Percentiles rank a stretch among this genome's conserved stretches.
Evolutionary conservation across 106 monocot species (phyloP).

Genomic region (Alisma plantagoaquatica): DNA sequence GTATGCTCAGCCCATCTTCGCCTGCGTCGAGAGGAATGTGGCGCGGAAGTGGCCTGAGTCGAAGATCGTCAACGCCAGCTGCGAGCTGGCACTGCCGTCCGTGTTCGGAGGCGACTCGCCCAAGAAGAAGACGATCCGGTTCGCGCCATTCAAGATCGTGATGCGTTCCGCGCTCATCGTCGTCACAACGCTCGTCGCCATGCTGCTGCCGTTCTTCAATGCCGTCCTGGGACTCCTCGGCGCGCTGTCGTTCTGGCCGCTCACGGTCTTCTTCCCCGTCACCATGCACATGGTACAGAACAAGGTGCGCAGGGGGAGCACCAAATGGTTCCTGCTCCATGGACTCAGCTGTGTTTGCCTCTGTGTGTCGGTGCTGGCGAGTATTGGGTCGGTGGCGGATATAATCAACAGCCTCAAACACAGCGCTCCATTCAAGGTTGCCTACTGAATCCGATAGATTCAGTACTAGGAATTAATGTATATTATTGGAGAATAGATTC

Average conservation of each 20-base stretch:
- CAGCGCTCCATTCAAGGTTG: conserved; percentile 27
- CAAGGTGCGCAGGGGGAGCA: conserved; percentile 13
- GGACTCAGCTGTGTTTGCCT: conserved; percentile 40
- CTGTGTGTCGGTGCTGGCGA: conserved; percentile 40
- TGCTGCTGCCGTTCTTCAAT: conserved; percentile 73
- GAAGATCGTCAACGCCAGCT: conserved; percentile 35
- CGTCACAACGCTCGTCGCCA: conserved; percentile 50
- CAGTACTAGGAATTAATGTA: too few relatives aligned
- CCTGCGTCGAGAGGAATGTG: conserved; percentile 26
- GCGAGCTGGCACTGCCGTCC: conserved; percentile 23
- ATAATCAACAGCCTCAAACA: conserved; percentile 47
- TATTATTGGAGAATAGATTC: too few relatives aligned
- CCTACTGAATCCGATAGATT: conserved; percentile 5
- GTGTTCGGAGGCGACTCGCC: too few relatives aligned
- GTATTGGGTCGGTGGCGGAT: conserved; percentile 59
- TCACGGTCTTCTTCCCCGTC: conserved; percentile 64
- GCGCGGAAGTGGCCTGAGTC: conserved; percentile 40
- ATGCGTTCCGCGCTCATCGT: conserved; percentile 28
- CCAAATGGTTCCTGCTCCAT: conserved; percentile 42
- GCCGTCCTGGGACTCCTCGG: conserved; percentile 64
- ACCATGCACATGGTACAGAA: conserved; percentile 52
- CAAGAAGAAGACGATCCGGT: conserved; percentile 9
- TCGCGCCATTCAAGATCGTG: conserved; percentile 38
- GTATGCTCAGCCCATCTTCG: conserved; percentile 62
- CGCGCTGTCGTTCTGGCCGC: conserved; percentile 60